Evolutionary conservation across 495 filamentous ascomycete genomes (phyloP).

Genomic region (Cladorrhinum samala): DNA sequence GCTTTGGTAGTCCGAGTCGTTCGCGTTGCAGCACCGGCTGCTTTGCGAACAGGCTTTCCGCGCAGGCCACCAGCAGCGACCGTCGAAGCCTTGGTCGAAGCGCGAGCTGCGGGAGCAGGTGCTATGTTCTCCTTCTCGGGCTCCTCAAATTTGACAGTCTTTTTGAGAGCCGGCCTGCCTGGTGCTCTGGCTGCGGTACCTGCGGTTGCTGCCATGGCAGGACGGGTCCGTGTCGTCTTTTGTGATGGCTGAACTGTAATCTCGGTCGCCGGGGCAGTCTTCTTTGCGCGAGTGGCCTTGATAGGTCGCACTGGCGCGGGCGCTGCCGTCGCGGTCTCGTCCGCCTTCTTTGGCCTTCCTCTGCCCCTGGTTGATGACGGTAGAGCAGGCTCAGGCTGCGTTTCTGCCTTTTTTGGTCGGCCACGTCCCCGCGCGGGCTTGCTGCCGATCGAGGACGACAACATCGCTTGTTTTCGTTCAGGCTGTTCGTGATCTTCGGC

Average conservation of each 20-base stretch:
- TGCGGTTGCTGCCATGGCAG: slow-evolving; percentile 23
- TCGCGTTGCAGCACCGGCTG: slow-evolving; percentile 10
- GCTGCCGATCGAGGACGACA: slow-evolving; percentile 12
- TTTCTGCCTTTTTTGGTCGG: slow-evolving; percentile 37
- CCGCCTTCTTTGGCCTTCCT: slow-evolving; percentile 42
- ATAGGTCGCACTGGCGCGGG: slow-evolving; percentile 26
- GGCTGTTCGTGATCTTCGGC: slow-evolving; percentile 34
- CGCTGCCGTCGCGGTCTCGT: slow-evolving; percentile 22
- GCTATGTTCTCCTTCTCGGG: slow-evolving; percentile 51
- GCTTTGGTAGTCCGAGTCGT: slow-evolving; percentile 14
- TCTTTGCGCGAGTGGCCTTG: slow-evolving; percentile 32
- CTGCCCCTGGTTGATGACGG: slow-evolving; percentile 27
- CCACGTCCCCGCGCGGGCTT: slow-evolving; percentile 39
- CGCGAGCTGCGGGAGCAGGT: slow-evolving; percentile 21
- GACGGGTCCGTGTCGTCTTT: slow-evolving; percentile 37
- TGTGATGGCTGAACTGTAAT: slow-evolving; percentile 19
- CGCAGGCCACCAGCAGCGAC: slow-evolving; percentile 17
- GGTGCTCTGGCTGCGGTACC: slow-evolving; percentile 23
- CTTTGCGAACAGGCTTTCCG: slow-evolving; percentile 23
- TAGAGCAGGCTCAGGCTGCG: slow-evolving; percentile 10
- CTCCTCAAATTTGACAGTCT: slow-evolving; percentile 52
- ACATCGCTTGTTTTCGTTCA: slow-evolving; percentile 25
- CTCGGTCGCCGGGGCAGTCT: slow-evolving; percentile 19
- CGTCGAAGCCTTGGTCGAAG: slow-evolving; percentile 19
- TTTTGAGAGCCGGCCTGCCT: slow-evolving; percentile 39